Percentiles rank a stretch among this genome's conserved stretches.
Conservation (phyloP, 805 yeast species). For the Spathaspora girioi region DNA sequence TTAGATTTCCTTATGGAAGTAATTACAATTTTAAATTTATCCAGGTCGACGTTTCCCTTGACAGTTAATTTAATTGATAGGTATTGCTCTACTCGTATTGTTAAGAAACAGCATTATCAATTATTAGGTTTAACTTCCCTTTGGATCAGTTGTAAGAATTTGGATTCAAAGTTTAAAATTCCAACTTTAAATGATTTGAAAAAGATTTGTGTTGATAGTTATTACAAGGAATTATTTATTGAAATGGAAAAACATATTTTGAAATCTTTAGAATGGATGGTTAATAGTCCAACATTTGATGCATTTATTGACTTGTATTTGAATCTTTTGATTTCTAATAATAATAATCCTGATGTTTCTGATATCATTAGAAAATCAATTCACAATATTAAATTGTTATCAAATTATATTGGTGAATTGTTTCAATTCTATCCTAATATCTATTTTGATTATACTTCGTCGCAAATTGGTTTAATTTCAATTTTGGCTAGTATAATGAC, state of each 20-base stretch:
- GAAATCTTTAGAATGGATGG: constrained; percentile 61
- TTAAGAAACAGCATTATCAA: constrained; percentile 44
- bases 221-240: constrained; percentile 52
- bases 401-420: constrained; percentile 63
- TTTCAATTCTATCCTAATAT: constrained; percentile 59
- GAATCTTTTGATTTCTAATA: constrained; percentile 34
- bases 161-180: constrained; percentile 55
- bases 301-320: constrained; percentile 57
- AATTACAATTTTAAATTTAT: constrained; percentile 35
- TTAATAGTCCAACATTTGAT: constrained; percentile 61
- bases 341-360: constrained; percentile 22
- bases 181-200: constrained; percentile 51
- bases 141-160: constrained; percentile 44
- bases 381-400: constrained; percentile 50
- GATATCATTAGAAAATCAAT: constrained; percentile 25
- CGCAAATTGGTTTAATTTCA: constrained; percentile 47
- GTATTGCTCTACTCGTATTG: constrained; percentile 42
- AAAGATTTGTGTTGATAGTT: constrained; percentile 56
- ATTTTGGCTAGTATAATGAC: constrained; percentile 27
- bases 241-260: constrained; percentile 70
- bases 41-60: constrained; percentile 40
- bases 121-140: constrained; percentile 41
- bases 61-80: constrained; percentile 44
- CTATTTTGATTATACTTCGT: constrained; percentile 53
- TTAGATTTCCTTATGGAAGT: constrained; percentile 44